Conservation (phyloP, 2,329 filamentous ascomycete genomes). For the Cyclaneusma minus region DNA sequence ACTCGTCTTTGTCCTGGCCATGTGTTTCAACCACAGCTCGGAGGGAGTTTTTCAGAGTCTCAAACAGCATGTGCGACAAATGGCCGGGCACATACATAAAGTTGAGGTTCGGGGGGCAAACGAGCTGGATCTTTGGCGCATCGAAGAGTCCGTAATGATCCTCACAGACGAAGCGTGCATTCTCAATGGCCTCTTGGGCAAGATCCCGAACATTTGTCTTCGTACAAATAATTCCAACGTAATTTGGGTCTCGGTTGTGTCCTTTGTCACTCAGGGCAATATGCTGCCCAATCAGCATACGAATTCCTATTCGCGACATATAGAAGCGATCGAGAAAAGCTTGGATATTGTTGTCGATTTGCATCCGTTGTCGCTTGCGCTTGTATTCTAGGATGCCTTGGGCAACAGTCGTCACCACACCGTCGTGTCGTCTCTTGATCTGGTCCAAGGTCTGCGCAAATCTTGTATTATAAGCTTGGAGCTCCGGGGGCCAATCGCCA, state of each 20-base stretch:
- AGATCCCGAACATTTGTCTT: conserved; percentile 94
- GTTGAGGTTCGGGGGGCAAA: conserved; percentile 84
- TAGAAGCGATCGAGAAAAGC: conserved; percentile 97
- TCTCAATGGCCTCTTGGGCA: conserved; percentile 93
- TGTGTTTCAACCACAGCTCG: conserved; percentile 93
- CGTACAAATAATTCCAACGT: conserved; percentile 97
- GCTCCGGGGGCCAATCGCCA: conserved; percentile 81
- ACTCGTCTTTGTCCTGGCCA: conserved; percentile 88
- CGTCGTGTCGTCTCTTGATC: conserved; percentile 92
- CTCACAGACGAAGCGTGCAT: conserved; percentile 96
- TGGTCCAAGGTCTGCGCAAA: conserved; percentile 81
- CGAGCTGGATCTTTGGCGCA: conserved; percentile 87
- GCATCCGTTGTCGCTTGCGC: conserved; percentile 87
- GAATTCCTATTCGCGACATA: conserved; percentile 98
- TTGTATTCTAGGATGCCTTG: conserved; percentile 98
- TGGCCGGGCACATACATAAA: conserved; percentile 99
- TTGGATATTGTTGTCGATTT: conserved; percentile 95
- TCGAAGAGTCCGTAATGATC: conserved; percentile 97
- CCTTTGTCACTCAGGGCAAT: conserved; percentile 92
- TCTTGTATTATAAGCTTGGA: conserved; percentile 83
- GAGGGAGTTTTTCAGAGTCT: conserved; percentile 95
- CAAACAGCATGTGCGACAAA: conserved; percentile 97
- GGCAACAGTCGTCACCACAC: conserved; percentile 94
- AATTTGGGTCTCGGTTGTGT: conserved; percentile 76
- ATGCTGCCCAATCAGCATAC: conserved; percentile 98